Evolutionary conservation across 140 eudicot genomes (phyloP), one percentile per base, ranked within the genome.

Genomic region (Ambrosia hybrid): DNA sequence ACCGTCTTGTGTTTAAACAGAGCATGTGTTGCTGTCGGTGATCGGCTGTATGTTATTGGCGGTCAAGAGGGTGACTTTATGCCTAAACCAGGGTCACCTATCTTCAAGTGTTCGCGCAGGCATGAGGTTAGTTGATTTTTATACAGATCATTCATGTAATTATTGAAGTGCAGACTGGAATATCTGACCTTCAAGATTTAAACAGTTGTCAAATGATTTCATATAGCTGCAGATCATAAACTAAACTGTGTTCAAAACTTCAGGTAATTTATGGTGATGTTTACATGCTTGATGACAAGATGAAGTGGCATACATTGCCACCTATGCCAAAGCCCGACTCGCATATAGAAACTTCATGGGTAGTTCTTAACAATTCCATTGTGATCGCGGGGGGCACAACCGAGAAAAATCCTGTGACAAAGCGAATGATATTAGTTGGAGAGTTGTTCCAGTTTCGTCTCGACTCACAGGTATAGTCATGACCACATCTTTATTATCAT

Each of bases 81-180:
- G 99, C 90, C 99, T 7, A 94, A 94, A 85, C 99, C 99, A 46
- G 99, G 97, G 51, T 94, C 99, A 2, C 99, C 97, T 15, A 94
- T 88, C 70, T 94, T 90, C 76, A 94, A 94, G 85, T 94, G 99
- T 83, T 94, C 99, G 12, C 96, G 97, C n/a, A 82, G 99, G 78
- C 87, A 88, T 34, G 99, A 94, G 96, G 99, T 88, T 6, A 10
- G 51, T 43, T 26, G 37, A 4, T 12, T 12, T 36, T 9, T 69
- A 14, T 13, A 9, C 30, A 0, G 55, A n/a, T 17, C 41, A 38
- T 71, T 21, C 26, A 21, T 21, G 26, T 21, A 21, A 21, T 21
- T 21, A 21, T 67, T 49, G 46, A 70, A 53, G 65, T 70, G 55
- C 51, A 5, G 10, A 53, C 9, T 55, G 37, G 65, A 7, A 59